phyloP scores from a whole-genome alignment of 306 rosid genomes.

The Glycyrrhiza uralensis region DNA sequence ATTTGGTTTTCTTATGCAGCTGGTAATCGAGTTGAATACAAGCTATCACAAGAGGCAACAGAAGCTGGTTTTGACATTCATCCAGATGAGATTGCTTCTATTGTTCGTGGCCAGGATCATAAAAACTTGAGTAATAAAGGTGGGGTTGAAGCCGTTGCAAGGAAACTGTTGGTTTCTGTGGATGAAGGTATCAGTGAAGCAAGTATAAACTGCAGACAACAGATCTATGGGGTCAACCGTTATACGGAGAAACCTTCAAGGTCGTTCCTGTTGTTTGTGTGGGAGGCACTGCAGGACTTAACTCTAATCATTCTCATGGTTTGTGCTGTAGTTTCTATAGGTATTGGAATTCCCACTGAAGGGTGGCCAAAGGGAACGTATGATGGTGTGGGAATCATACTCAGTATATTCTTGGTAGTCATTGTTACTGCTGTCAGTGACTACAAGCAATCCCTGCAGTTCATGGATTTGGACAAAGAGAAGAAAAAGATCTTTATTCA shows the following conservation, averaged over 20 bases:
- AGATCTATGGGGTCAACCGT: conserved; percentile 71
- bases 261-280: conserved; percentile 64
- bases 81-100: conserved; percentile 84
- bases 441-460: conserved; percentile 85
- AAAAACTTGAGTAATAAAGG: conserved; percentile 46
- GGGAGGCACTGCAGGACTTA: conserved; percentile 93
- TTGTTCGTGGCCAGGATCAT: conserved; percentile 58
- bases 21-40: conserved; percentile 50
- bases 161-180: conserved; percentile 48
- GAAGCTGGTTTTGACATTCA: conserved; percentile 72
- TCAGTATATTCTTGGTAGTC: conserved; percentile 77
- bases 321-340: conserved; percentile 80
- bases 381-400: conserved; percentile 88
- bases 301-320: conserved; percentile 82
- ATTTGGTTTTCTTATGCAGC: conserved; percentile 54
- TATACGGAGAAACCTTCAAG: conserved; percentile 72
- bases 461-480: conserved; percentile 75
- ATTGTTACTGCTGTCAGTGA: conserved; percentile 88
- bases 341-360: conserved; percentile 83
- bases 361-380: conserved; percentile 90
- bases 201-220: conserved; percentile 55
- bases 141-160: conserved; percentile 56
- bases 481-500: conserved; percentile 85
- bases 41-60: conserved; percentile 60
- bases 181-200: conserved; percentile 57